Conservation (phyloP, 805 yeast genomes). For the Barnettozyma sp. region DNA sequence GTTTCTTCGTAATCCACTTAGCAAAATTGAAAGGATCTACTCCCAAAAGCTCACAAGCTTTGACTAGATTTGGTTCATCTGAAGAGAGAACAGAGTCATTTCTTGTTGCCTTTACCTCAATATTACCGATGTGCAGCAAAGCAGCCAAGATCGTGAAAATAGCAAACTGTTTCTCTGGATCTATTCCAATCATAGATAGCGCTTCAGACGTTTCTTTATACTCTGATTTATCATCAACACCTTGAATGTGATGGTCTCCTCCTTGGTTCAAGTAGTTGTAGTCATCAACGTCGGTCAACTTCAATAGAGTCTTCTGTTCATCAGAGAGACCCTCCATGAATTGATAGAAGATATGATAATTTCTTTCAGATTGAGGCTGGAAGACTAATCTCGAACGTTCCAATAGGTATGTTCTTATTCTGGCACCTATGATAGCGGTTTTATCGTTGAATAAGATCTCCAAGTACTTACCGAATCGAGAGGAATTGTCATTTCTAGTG, state of each 20-base stretch:
- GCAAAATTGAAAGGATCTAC: constrained; percentile 67
- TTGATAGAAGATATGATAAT: constrained; percentile 93
- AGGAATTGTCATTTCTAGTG: constrained; percentile 93
- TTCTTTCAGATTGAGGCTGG: constrained; percentile 87
- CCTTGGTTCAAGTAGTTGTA: constrained; percentile 87
- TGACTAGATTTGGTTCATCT: constrained; percentile 79
- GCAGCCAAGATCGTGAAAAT: constrained; percentile 83
- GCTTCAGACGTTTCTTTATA: constrained; percentile 73
- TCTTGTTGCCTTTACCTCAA: constrained; percentile 77
- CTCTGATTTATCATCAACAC: constrained; percentile 79
- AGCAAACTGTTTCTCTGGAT: constrained; percentile 47
- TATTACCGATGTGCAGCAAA: constrained; percentile 86
- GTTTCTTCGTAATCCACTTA: constrained; percentile 90
- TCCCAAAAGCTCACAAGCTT: constrained; percentile 81
- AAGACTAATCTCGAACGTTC: constrained; percentile 93
- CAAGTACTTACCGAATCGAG: constrained; percentile 93
- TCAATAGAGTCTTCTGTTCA: constrained; percentile 47
- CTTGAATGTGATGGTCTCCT: constrained; percentile 61
- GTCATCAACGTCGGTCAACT: constrained; percentile 58
- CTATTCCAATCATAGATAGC: constrained; percentile 70
- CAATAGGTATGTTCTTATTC: constrained; percentile 84
- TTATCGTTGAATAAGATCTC: constrained; percentile 78
- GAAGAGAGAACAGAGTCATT: constrained; percentile 73
- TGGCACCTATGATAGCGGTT: constrained; percentile 85
- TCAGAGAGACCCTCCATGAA: constrained; percentile 61